These are phyloP conservation scores for Cubamyces lactineus DNA, from an alignment of 768 basidiomycete species.

Conservation along the genomic window DNA sequence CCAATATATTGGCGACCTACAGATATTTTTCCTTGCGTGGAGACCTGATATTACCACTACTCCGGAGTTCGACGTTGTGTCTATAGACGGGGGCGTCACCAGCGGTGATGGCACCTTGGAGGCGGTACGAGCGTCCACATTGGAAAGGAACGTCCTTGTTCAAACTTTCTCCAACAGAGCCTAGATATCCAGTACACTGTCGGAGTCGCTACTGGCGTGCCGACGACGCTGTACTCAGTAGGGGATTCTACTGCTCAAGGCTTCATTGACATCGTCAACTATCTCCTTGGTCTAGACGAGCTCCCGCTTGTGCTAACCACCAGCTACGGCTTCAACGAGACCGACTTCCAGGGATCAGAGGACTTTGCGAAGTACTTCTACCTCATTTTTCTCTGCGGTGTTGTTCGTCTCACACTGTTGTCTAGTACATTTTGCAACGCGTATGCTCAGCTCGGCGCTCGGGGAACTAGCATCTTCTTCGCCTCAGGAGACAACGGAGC, in stretches of 20 bases:
- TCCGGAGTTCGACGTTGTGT: not conserved
- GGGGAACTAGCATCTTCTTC: slow-evolving; percentile 41
- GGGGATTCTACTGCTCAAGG: slow-evolving; percentile 22
- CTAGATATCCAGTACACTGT: slow-evolving; percentile 42
- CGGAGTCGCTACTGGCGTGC: slow-evolving; percentile 37
- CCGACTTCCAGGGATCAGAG: slow-evolving; percentile 21
- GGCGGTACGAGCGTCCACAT: not conserved
- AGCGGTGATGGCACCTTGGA: not conserved
- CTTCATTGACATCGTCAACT: slow-evolving; percentile 18
- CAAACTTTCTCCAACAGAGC: slow-evolving; percentile 22
- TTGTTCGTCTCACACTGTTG: not conserved
- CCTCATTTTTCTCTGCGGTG: too few species aligned
- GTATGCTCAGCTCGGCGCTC: slow-evolving; percentile 39
- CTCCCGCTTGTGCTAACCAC: slow-evolving; percentile 40
- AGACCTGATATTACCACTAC: slow-evolving; percentile 3
- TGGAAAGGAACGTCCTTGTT: not conserved
- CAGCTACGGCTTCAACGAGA: slow-evolving; percentile 39
- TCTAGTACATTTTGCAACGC: slow-evolving; percentile 38
- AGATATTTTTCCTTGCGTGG: not conserved
- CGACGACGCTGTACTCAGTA: slow-evolving; percentile 36
- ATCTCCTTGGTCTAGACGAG: slow-evolving; percentile 27
- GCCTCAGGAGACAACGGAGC: slow-evolving; percentile 43
- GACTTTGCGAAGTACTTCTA: slow-evolving; percentile 33
- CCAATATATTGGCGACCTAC: not conserved
- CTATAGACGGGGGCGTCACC: not conserved